phyloP scores from a whole-genome alignment of 192 early-diverging fungal genomes.

The Coemansia sp. region DNA sequence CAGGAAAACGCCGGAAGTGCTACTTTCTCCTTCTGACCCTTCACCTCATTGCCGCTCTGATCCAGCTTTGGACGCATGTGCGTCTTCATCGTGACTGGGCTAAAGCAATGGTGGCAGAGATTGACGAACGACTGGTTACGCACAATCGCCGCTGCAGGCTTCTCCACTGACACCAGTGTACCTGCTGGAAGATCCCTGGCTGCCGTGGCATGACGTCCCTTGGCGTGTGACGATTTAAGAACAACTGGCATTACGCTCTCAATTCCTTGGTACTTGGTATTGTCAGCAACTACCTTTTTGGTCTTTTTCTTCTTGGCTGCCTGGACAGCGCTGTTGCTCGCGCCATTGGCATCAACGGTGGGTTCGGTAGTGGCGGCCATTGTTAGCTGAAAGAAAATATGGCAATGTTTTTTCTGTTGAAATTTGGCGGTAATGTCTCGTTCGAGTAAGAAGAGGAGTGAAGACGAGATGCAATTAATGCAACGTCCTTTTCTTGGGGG shows the following conservation, averaged over 20 bases:
- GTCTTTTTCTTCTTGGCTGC: slow-evolving; percentile 51
- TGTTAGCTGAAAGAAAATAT: background rate
- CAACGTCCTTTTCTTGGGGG: slow-evolving; percentile 1
- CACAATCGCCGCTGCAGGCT: slow-evolving; percentile 56
- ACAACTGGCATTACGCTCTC: slow-evolving; percentile 39
- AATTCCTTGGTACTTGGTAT: slow-evolving; percentile 43
- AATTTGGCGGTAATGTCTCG: background rate
- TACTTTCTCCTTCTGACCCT: slow-evolving; percentile 29
- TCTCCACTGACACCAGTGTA: slow-evolving; percentile 54
- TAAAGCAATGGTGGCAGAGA: slow-evolving; percentile 59
- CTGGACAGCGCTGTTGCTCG: slow-evolving; percentile 8
- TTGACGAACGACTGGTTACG: slow-evolving; percentile 56
- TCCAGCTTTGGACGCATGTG: slow-evolving; percentile 46
- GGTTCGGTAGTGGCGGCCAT: slow-evolving; percentile 54
- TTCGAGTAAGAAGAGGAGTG: background rate
- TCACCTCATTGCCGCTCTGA: slow-evolving; percentile 36
- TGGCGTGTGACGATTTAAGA: slow-evolving; percentile 52
- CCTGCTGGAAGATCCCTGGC: slow-evolving; percentile 49
- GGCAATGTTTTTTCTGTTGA: background rate
- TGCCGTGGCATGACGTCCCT: slow-evolving; percentile 58
- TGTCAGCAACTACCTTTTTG: slow-evolving; percentile 53
- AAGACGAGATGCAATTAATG: slow-evolving; percentile 7
- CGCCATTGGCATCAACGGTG: slow-evolving; percentile 32
- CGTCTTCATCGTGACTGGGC: slow-evolving; percentile 34
- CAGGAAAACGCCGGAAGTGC: slow-evolving; percentile 32